phyloP scores from a whole-genome alignment of 495 filamentous ascomycete genomes.

The Stereocaulon alpinum region DNA sequence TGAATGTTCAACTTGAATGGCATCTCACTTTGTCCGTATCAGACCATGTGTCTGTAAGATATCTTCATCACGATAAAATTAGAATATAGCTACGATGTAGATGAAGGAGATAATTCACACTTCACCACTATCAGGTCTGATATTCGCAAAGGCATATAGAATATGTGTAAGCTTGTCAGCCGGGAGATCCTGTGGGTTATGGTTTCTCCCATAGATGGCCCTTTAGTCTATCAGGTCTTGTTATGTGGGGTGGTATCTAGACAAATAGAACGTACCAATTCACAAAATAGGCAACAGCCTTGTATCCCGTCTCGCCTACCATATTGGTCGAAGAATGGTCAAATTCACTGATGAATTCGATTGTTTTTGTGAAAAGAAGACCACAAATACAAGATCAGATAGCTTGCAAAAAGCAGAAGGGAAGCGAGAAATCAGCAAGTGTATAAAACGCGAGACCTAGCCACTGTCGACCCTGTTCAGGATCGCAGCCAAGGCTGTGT shows the following conservation, averaged over 20 bases:
- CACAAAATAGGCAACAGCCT: conserved; percentile 44
- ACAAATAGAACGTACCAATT: conserved; percentile 33
- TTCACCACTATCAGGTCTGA: conserved; percentile 62
- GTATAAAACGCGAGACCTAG: background rate
- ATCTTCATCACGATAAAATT: conserved; percentile 28
- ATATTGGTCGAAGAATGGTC: conserved; percentile 27
- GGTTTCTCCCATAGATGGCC: conserved; percentile 79
- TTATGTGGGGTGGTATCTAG: background rate
- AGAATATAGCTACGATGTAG: background rate
- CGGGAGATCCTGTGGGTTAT: conserved; percentile 79
- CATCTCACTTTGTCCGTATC: conserved; percentile 45
- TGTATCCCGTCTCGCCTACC: conserved; percentile 19
- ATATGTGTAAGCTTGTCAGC: conserved; percentile 84
- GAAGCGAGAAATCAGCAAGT: background rate
- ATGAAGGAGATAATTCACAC: conserved; percentile 42
- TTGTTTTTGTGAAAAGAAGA: background rate
- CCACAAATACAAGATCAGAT: background rate
- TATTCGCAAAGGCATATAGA: conserved; percentile 82
- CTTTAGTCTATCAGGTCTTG: conserved; percentile 23
- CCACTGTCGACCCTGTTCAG: background rate
- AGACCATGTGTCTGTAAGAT: conserved; percentile 74
- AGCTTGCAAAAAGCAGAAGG: background rate
- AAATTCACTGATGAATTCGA: background rate
- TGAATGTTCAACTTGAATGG: background rate
- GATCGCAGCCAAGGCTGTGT: too few relatives aligned